Base-by-base conservation (phyloP, 2,329 filamentous ascomycete genomes). In the Samsoniella hepiali region DNA sequence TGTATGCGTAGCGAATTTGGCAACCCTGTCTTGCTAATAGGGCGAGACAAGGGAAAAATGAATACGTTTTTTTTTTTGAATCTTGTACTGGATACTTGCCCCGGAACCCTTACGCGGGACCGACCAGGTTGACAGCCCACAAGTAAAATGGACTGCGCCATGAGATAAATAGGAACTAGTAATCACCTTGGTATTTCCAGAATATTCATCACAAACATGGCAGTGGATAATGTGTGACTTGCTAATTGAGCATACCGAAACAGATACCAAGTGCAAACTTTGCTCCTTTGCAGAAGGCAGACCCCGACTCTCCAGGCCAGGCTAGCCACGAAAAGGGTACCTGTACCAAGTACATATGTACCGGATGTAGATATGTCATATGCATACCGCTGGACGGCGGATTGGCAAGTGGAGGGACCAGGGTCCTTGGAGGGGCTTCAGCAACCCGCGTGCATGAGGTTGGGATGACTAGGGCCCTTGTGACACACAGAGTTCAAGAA, bases 61-160 rank as follows among this genome's bases (percentile, higher is more conserved):
- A 40, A 63, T 57, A 57, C 53, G 60, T 57, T 56, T 62, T 22
- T 22, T 22, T 22, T 22, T 22, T 62, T 57, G 22, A 29, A 51
- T 17, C 36, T 42, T 42, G 44, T 59, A 34, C 22, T 45, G 17
- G 9, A 34, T 31, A 53, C 29, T 54, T 27, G 49, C 27, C n/a
- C 27, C 9, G 36, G 29, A 34, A 3, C 8, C 27, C 15, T 11
- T 36, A 36, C 36, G n/a, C 10, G 2, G 22, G 22, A 22, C 22
- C 22, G 38, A 40, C n/a, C 49, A 34, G 49, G 11, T 44, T 34
- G 36, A 45, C 49, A 15, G 15, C 29, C 29, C 27, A 59, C 31
- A 40, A 40, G 36, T 34, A 27, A 36, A 44, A 34, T 45, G 40
- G 22, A 11, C 45, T 42, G 27, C 15, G 7, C 36, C 38, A 51